Conservation (phyloP, 129 eudicot genomes). For the Deinandra increscens region DNA sequence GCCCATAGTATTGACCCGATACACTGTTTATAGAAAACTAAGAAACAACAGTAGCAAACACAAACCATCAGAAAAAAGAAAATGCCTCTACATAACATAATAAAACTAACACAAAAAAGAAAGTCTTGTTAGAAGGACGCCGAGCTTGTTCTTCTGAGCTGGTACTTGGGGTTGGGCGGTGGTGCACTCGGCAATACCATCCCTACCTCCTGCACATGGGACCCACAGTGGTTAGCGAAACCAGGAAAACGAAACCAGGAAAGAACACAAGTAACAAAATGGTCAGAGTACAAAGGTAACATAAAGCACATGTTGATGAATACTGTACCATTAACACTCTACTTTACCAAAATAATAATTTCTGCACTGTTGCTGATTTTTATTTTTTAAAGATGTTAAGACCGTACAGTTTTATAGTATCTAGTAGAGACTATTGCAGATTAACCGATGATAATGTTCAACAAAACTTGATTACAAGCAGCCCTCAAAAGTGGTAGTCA, state of each 20-base stretch:
- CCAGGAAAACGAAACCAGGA: too few relatives aligned
- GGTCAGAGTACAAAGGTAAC: constrained; percentile 5
- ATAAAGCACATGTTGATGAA: not conserved
- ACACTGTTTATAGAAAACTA: constrained; percentile 22
- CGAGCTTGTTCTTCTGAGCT: constrained; percentile 75
- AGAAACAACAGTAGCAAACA: constrained; percentile 29
- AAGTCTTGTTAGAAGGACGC: constrained; percentile 43
- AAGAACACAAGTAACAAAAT: not conserved
- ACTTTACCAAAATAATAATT: not conserved
- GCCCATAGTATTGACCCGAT: constrained; percentile 18
- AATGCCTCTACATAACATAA: constrained; percentile 33
- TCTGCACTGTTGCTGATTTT: not conserved
- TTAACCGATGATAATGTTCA: not conserved
- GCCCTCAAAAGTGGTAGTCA: not conserved
- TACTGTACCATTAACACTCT: not conserved
- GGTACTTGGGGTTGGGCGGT: constrained; percentile 63
- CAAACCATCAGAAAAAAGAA: constrained; percentile 14
- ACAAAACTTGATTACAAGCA: not conserved
- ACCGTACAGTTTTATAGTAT: not conserved
- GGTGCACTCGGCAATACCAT: constrained; percentile 50
- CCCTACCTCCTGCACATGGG: constrained; percentile 40
- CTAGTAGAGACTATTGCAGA: constrained; percentile 1
- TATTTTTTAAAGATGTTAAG: not conserved
- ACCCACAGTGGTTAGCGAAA: constrained; percentile 12
- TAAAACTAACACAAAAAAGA: not conserved